A percentile compares a stretch with the other conserved stretches of the same genome.
Evolutionary conservation across 2,329 filamentous ascomycete species (phyloP).

Genomic region (Pyricularia grisea): DNA sequence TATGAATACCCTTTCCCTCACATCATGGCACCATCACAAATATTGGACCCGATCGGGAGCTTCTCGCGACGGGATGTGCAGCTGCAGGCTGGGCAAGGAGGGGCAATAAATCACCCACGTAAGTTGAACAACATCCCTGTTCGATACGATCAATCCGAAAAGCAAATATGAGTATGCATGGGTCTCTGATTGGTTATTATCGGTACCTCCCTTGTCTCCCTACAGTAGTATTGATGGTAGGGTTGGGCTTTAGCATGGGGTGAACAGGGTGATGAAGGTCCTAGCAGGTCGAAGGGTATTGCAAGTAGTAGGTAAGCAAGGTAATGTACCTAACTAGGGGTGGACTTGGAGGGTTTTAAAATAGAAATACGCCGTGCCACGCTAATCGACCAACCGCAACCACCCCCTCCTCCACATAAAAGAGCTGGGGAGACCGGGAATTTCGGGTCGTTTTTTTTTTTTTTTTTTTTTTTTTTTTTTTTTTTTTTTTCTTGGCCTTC

Average conservation of each 20-base stretch:
- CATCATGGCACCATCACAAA: neutral
- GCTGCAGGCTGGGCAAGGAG: neutral
- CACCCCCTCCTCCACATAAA: neutral
- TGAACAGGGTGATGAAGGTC: no score
- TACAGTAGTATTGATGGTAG: neutral
- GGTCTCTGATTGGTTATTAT: neutral
- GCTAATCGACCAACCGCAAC: neutral
- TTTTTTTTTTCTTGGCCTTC: neutral
- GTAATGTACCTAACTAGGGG: no score
- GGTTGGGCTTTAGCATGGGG: no score
- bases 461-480: no score
- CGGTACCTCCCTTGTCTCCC: neutral
- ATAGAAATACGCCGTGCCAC: neutral
- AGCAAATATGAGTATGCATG: neutral
- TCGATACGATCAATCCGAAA: neutral
- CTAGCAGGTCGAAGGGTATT: neutral
- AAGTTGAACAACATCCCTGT: neutral
- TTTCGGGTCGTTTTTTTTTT: no score
- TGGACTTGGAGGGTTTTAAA: neutral
- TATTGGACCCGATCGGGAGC: neutral
- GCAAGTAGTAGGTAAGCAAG: no score
- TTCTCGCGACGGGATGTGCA: neutral
- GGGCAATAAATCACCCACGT: neutral
- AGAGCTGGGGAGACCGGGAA: neutral
- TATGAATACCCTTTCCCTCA: neutral